phyloP scores from a whole-genome alignment of 2,329 filamentous ascomycete species.

The Neoscytalidium dimidiatum region DNA sequence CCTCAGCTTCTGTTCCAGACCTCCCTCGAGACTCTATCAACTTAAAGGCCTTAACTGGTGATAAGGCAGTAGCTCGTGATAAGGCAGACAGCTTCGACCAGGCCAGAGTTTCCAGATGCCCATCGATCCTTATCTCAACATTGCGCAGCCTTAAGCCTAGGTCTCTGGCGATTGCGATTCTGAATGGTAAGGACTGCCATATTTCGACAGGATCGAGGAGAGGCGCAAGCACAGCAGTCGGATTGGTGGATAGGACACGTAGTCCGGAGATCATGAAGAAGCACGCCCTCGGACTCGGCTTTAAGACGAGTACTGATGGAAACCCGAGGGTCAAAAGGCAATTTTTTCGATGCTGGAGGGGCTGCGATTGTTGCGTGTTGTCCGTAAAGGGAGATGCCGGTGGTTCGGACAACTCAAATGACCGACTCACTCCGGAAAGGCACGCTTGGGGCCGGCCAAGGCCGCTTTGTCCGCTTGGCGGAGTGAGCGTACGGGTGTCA shows the following conservation, averaged over 20 bases:
- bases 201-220: background rate
- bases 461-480: background rate
- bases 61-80: no score
- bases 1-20: background rate
- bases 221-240: background rate
- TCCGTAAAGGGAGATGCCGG: background rate
- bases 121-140: no score
- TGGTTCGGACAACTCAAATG: background rate
- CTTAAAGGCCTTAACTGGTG: background rate
- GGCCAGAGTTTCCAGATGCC: no score
- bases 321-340: background rate
- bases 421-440: background rate
- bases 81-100: no score
- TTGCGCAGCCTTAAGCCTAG: background rate
- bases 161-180: background rate
- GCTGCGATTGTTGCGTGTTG: background rate
- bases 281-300: background rate
- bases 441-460: background rate
- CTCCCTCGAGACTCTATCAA: background rate
- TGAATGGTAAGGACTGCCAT: background rate
- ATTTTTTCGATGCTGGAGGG: background rate
- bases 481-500: background rate
- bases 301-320: background rate
- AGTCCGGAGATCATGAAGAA: background rate
- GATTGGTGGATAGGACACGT: background rate